A percentile compares a stretch with the other conserved stretches of the same genome.
Conservation (phyloP, 2,329 filamentous ascomycete species). For the Chaetomium strumarium region DNA sequence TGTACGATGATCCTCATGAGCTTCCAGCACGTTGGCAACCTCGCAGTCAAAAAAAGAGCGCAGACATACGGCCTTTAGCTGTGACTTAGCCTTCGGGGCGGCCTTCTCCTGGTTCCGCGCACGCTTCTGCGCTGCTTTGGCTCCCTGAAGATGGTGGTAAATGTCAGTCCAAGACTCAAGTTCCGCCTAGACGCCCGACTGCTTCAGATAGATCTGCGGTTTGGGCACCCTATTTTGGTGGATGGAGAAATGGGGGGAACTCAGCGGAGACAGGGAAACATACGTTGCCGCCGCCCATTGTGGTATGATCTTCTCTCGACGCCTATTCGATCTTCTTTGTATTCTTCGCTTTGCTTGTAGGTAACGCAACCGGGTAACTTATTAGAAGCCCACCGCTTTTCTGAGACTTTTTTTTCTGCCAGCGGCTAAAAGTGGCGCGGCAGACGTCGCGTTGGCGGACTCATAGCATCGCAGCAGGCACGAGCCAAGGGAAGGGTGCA, state of each 20-base stretch:
- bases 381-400: not conserved
- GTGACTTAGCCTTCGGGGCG: constrained; percentile 55
- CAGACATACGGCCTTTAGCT: constrained; percentile 57
- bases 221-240: constrained; percentile 3
- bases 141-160: constrained; percentile 28
- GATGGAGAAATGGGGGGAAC: constrained; percentile 4
- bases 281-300: constrained; percentile 33
- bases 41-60: not conserved
- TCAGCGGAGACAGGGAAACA: constrained; percentile 12
- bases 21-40: not conserved
- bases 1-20: constrained; percentile 31
- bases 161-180: constrained; percentile 3
- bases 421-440: constrained; percentile 17
- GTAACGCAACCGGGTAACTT: not conserved
- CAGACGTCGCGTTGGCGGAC: too few species aligned
- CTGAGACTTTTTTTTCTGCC: constrained; percentile 7
- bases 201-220: constrained; percentile 1
- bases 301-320: constrained; percentile 11
- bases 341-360: not conserved
- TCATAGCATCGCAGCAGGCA: not conserved
- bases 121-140: constrained; percentile 55
- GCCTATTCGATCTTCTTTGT: not conserved
- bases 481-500: too few species aligned
- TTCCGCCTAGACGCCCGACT: not conserved
- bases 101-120: constrained; percentile 62